These are phyloP conservation scores for Didymella keratinophila DNA, from an alignment of 2,329 filamentous ascomycete species.

Conservation along the genomic window DNA sequence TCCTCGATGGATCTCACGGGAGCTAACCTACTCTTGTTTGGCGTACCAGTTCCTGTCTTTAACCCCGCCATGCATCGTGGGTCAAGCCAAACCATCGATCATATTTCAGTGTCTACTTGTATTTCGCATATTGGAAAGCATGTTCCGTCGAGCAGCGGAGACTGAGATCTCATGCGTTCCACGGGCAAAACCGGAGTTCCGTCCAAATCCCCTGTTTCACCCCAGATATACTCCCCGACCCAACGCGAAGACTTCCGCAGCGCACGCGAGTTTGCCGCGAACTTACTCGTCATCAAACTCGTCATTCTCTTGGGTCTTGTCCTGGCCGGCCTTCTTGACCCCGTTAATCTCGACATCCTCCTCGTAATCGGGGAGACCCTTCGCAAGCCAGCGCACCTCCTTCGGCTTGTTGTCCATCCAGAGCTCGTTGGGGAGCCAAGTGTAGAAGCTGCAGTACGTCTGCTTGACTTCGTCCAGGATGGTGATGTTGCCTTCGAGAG, in stretches of 20 bases:
- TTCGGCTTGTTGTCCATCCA: conserved; percentile 44
- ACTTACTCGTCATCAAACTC: conserved; percentile 21
- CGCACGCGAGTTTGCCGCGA: conserved; percentile 11
- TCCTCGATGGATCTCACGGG: conserved; percentile 8
- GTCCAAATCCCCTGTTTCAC: conserved; percentile 17
- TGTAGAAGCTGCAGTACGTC: conserved; percentile 55
- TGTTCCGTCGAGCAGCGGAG: neutral
- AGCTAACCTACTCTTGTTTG: conserved; percentile 11
- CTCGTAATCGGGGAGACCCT: conserved; percentile 29
- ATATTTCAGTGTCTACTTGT: neutral
- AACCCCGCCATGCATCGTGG: neutral
- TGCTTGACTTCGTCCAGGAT: conserved; percentile 51
- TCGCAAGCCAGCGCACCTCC: conserved; percentile 36
- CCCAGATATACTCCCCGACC: neutral
- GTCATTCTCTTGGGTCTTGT: conserved; percentile 30
- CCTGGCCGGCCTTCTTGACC: conserved; percentile 15
- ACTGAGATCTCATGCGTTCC: neutral
- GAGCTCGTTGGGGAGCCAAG: conserved; percentile 55
- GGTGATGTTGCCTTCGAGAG: conserved; percentile 34
- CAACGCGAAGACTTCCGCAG: conserved; percentile 1
- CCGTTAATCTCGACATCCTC: conserved; percentile 25
- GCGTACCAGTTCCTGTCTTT: neutral
- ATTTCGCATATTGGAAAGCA: neutral
- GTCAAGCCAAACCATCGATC: neutral
- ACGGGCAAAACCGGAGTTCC: conserved; percentile 5